Evolutionary conservation across 306 rosid species (phyloP), one percentile per base, ranked within the genome.

Genomic region (Castanea crenata): DNA sequence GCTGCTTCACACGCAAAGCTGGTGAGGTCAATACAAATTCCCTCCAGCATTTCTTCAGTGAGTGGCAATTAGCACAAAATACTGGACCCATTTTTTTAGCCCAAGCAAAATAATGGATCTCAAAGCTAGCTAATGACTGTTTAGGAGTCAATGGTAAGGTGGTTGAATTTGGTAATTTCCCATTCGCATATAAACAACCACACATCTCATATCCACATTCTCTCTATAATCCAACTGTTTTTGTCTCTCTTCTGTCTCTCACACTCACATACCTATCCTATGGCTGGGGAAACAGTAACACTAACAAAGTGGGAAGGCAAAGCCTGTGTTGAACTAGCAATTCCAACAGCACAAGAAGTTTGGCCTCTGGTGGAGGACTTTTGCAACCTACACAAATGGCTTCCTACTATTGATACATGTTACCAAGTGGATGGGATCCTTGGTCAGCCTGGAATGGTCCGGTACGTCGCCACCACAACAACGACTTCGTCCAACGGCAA

Each of bases 1-100:
- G 98, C 87, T 14, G 99, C 85, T 88, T 96, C 74, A 96, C 96
- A 10, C 94, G 93, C 80, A 96, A 79, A 78, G 98, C 97, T 11
- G 99, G 97, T 19, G 99, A 91, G 73, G 99, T 93, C 85, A 95
- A 79, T 70, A 95, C 83, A 73, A 29, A 95, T 91, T 80, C 99
- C 99, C 82, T 91, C 90, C 65, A 93, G 75, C 92, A 91, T 87
- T 77, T 41, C 86, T 86, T 90, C 88, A 68, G 73, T 77, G 92
- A 59, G 88, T 85, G 68, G 57, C 19, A 54, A 15, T 54, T 20
- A 4, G 3, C 4, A 56, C 62, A n/a, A 56, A 56, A 7, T 8
- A 20, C 21, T 2, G 1, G 15, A 1, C 63, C 63, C 29, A 20
- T 23, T 3, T 57, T 35, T 7, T 38, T 38, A 38, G 46, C 46